Evolutionary conservation across 139 green algal genomes (phyloP).

Genomic region (Diplosphaera chodatii): DNA sequence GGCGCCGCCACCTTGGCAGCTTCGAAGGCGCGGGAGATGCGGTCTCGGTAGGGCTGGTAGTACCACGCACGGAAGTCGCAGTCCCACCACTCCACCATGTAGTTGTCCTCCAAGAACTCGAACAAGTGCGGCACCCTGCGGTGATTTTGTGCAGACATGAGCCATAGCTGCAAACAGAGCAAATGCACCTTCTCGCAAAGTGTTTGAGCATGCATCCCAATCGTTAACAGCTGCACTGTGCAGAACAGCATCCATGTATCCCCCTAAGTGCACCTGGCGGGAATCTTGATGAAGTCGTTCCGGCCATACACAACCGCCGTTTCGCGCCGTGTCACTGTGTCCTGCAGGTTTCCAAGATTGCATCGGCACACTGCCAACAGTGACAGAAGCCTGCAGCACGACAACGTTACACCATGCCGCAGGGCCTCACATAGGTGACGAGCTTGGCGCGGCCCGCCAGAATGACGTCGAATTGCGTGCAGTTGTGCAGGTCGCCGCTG

Average conservation of each 20-base stretch:
- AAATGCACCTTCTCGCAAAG: no score
- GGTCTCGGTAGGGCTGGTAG: slow-evolving; percentile 1
- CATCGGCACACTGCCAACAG: no score
- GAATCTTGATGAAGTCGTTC: slow-evolving; percentile 28
- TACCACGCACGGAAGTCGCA: slow-evolving; percentile 3
- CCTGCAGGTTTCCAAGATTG: no score
- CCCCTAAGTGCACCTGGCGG: slow-evolving; percentile 8
- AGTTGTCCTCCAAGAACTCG: slow-evolving; percentile 32
- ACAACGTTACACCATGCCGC: no score
- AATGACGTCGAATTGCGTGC: slow-evolving; percentile 28
- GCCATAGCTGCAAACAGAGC: no score
- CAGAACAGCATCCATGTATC: no score
- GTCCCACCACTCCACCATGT: slow-evolving; percentile 23
- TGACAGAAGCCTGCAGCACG: no score
- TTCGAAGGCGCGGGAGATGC: neutral
- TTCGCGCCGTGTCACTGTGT: slow-evolving; percentile 6
- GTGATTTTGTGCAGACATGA: no score
- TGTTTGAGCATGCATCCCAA: no score
- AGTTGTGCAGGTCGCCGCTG: slow-evolving; percentile 30
- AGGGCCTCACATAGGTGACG: slow-evolving; percentile 19
- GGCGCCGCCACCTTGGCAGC: no score
- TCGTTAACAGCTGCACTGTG: no score
- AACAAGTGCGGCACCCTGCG: slow-evolving; percentile 31
- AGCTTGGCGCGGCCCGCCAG: slow-evolving; percentile 13
- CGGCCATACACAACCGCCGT: slow-evolving; percentile 7